A percentile compares a stretch with the other conserved stretches of the same genome.
phyloP scores from a whole-genome alignment of 495 filamentous ascomycete genomes.

The Tuber borchii region DNA sequence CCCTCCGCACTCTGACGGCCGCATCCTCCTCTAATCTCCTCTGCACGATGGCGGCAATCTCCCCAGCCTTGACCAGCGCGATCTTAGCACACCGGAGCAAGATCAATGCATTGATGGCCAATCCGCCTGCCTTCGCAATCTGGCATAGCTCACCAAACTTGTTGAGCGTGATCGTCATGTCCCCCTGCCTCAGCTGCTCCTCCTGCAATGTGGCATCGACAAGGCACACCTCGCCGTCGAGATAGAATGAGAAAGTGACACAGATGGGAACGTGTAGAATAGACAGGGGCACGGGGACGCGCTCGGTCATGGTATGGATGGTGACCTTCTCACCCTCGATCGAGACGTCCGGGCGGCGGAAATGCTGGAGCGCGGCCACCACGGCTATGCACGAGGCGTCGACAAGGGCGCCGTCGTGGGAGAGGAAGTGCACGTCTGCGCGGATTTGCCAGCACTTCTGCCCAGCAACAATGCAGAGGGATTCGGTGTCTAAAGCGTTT shows the following conservation, averaged over 20 bases:
- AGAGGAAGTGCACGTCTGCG: slow-evolving; percentile 81
- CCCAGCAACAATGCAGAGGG: slow-evolving; percentile 84
- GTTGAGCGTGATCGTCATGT: slow-evolving; percentile 80
- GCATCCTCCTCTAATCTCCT: slow-evolving; percentile 67
- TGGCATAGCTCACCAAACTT: slow-evolving; percentile 85
- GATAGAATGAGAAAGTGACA: slow-evolving; percentile 74
- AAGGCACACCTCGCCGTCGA: slow-evolving; percentile 58
- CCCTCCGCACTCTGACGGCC: slow-evolving; percentile 61
- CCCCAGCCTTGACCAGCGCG: slow-evolving; percentile 70
- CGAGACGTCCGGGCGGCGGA: slow-evolving; percentile 76
- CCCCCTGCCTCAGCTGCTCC: slow-evolving; percentile 77
- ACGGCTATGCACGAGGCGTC: slow-evolving; percentile 79
- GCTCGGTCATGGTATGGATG: slow-evolving; percentile 72
- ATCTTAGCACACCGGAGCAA: slow-evolving; percentile 63
- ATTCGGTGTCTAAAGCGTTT: slow-evolving; percentile 85
- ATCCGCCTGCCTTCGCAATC: slow-evolving; percentile 79
- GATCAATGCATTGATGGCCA: slow-evolving; percentile 66
- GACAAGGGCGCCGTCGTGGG: slow-evolving; percentile 80
- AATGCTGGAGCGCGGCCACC: slow-evolving; percentile 81
- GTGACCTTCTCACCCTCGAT: slow-evolving; percentile 75
- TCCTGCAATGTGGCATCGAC: slow-evolving; percentile 71
- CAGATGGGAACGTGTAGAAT: slow-evolving; percentile 87
- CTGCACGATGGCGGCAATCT: slow-evolving; percentile 65
- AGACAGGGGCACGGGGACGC: slow-evolving; percentile 79
- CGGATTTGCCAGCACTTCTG: slow-evolving; percentile 83